These are phyloP conservation scores for Ascochyta rabiei DNA, from an alignment of 2,329 filamentous ascomycete species.

Conservation along the genomic window DNA sequence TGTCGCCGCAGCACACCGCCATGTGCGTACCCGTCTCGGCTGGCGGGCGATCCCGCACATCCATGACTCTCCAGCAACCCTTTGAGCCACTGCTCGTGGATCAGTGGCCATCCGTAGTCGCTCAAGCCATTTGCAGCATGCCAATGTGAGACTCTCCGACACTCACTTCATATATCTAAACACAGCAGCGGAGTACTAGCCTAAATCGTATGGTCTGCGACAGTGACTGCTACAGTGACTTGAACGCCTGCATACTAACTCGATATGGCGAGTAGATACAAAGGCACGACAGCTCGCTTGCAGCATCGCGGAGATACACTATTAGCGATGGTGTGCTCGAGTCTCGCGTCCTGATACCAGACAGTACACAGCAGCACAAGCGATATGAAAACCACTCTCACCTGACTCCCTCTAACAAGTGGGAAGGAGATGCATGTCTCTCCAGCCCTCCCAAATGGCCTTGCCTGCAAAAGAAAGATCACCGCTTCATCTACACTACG, in stretches of 20 bases:
- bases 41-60: slow-evolving; percentile 5
- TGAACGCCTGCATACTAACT: background rate
- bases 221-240: background rate
- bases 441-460: background rate
- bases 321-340: background rate
- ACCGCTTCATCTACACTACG: background rate
- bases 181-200: slow-evolving; percentile 7
- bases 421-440: background rate
- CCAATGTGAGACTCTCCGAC: slow-evolving; percentile 5
- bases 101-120: background rate
- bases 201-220: background rate
- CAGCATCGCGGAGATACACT: background rate
- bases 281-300: slow-evolving; percentile 8
- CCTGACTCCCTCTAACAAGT: background rate
- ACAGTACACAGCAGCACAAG: slow-evolving; percentile 5
- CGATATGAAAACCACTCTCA: background rate
- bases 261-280: slow-evolving; percentile 10
- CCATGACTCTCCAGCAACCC: background rate
- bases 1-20: slow-evolving; percentile 7
- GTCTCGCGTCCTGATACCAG: slow-evolving; percentile 3
- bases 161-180: background rate
- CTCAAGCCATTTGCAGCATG: background rate
- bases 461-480: background rate
- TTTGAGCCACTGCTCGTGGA: background rate
- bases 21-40: slow-evolving; percentile 1